Percentiles rank a stretch among this genome's conserved stretches.
Evolutionary conservation across 257 asterid species (phyloP).

Genomic region (Datura wrightii): DNA sequence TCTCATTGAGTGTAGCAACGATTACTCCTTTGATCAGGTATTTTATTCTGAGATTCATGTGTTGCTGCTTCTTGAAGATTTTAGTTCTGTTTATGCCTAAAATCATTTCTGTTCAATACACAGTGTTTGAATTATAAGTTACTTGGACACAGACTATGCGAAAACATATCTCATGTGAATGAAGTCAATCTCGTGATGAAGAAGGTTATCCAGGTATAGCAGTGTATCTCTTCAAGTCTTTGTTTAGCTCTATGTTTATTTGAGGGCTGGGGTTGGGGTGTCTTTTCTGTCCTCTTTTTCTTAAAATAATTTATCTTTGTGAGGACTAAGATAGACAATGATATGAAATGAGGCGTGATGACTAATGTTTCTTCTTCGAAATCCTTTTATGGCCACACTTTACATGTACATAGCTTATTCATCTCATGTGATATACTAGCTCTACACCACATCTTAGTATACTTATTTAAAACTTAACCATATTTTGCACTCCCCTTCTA

Average conservation of each 20-base stretch:
- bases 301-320: neutral
- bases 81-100: conserved; percentile 24
- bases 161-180: conserved; percentile 63
- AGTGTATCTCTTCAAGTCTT: conserved; percentile 28
- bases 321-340: conserved; percentile 8
- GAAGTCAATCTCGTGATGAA: conserved; percentile 56
- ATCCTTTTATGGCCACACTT: conserved; percentile 15
- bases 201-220: conserved; percentile 71
- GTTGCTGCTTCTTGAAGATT: conserved; percentile 25
- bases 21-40: conserved; percentile 79
- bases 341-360: conserved; percentile 10
- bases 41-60: conserved; percentile 27
- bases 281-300: neutral
- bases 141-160: conserved; percentile 85
- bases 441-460: neutral
- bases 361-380: neutral
- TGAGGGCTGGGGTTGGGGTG: neutral
- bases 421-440: neutral
- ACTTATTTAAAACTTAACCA: neutral
- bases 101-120: conserved; percentile 44
- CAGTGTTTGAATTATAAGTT: conserved; percentile 88
- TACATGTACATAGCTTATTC: neutral
- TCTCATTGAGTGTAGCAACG: conserved; percentile 63
- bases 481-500: conserved; percentile 23
- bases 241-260: conserved; percentile 6